These are phyloP conservation scores for Tricholoma saponaceum DNA, from an alignment of 768 basidiomycete species.

Conservation along the genomic window DNA sequence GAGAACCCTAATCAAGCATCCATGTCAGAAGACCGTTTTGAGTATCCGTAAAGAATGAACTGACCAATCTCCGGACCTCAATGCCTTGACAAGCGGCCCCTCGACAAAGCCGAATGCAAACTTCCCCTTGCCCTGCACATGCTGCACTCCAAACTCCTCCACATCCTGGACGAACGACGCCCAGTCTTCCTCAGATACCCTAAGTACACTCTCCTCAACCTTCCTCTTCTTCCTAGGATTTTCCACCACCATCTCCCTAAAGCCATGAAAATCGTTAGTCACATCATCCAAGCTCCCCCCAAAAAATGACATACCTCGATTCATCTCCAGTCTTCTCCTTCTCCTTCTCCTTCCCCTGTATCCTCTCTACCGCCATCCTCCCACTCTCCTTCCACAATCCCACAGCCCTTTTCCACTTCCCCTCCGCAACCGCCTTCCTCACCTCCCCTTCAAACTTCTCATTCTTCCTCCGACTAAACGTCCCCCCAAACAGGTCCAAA, in stretches of 20 bases:
- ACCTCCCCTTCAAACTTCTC: conserved; percentile 80
- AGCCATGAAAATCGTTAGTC: neutral
- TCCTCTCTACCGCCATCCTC: conserved; percentile 63
- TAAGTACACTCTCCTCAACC: conserved; percentile 38
- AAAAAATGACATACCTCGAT: conserved; percentile 18
- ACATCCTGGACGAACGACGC: conserved; percentile 61
- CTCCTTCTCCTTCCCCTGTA: conserved; percentile 32
- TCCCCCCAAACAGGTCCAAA: conserved; percentile 74
- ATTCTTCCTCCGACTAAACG: conserved; percentile 90
- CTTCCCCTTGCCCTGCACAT: conserved; percentile 83
- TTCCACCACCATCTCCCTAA: neutral
- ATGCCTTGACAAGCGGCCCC: conserved; percentile 89
- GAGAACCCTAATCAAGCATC: conserved; percentile 59
- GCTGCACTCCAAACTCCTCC: conserved; percentile 80
- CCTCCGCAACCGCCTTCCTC: conserved; percentile 73
- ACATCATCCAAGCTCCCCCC: neutral
- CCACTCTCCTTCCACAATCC: conserved; percentile 81
- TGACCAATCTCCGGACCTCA: conserved; percentile 88
- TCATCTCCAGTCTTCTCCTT: neutral
- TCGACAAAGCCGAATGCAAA: conserved; percentile 95
- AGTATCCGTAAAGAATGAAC: conserved; percentile 20
- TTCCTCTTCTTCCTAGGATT: conserved; percentile 42
- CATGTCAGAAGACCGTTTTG: neutral
- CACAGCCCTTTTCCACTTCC: conserved; percentile 82
- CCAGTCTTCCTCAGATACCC: conserved; percentile 57